phyloP scores from a whole-genome alignment of 305 asterid genomes.

The Ilex paraguariensis region DNA sequence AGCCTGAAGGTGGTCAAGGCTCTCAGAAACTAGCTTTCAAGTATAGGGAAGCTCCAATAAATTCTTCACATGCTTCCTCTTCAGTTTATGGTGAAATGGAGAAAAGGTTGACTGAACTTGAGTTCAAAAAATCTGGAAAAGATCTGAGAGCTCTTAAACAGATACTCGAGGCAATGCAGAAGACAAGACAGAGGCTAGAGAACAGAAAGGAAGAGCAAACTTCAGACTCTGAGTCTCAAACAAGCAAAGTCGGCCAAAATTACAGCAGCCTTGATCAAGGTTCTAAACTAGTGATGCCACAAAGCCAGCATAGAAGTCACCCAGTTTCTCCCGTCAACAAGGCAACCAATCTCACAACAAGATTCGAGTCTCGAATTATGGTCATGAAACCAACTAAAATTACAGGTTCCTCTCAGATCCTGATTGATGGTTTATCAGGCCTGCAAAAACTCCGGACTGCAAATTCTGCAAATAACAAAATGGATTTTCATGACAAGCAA shows the following conservation, averaged over 20 bases:
- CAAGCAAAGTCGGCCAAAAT: constrained; percentile 23
- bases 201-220: constrained; percentile 34
- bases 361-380: constrained; percentile 33
- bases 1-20: constrained; percentile 33
- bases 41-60: constrained; percentile 29
- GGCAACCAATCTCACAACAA: constrained; percentile 34
- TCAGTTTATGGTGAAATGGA: constrained; percentile 84
- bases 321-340: constrained; percentile 30
- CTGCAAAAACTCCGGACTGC: constrained; percentile 30
- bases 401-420: constrained; percentile 22
- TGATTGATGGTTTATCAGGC: constrained; percentile 22
- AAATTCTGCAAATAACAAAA: constrained; percentile 24
- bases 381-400: constrained; percentile 40
- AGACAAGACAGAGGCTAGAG: constrained; percentile 53
- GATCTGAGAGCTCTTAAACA: constrained; percentile 93
- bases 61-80: constrained; percentile 33
- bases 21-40: constrained; percentile 39
- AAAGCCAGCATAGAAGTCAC: constrained; percentile 17
- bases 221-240: constrained; percentile 26
- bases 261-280: constrained; percentile 19
- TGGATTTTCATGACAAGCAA: constrained; percentile 30
- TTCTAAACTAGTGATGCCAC: constrained; percentile 21
- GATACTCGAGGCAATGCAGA: constrained; percentile 78
- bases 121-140: constrained; percentile 78
- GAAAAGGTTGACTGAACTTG: constrained; percentile 72